These are phyloP conservation scores for Xenosphaeropsis pyriputrescens DNA, from an alignment of 2,329 filamentous ascomycete genomes.

Conservation along the genomic window DNA sequence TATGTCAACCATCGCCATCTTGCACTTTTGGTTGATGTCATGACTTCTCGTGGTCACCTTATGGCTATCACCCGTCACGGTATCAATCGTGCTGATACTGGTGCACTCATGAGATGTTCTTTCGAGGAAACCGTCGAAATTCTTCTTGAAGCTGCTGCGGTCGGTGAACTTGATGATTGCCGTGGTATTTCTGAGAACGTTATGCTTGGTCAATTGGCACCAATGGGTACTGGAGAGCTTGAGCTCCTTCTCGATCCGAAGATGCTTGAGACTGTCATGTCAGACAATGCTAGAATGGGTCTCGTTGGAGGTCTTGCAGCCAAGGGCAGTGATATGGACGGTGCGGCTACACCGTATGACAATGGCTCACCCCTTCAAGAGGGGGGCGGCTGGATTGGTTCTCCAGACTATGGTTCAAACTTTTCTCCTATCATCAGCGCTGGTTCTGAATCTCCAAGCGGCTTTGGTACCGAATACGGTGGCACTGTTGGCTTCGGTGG, in stretches of 20 bases:
- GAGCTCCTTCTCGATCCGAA: slow-evolving; percentile 86
- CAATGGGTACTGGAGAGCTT: slow-evolving; percentile 93
- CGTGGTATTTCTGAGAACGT: slow-evolving; percentile 97
- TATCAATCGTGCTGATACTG: slow-evolving; percentile 96
- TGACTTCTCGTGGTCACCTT: slow-evolving; percentile 88
- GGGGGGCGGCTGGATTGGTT: slow-evolving; percentile 47
- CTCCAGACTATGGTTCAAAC: slow-evolving; percentile 42
- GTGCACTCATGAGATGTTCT: slow-evolving; percentile 96
- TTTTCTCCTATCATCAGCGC: slow-evolving; percentile 68
- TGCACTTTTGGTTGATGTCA: slow-evolving; percentile 88
- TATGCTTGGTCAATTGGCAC: slow-evolving; percentile 93
- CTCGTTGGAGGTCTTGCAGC: slow-evolving; percentile 67
- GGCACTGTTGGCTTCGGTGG: slow-evolving; percentile 28
- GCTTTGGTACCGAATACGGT: slow-evolving; percentile 47
- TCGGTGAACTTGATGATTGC: slow-evolving; percentile 93
- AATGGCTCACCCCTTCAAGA: slow-evolving; percentile 67
- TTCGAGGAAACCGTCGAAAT: slow-evolving; percentile 99
- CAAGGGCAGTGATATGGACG: slow-evolving; percentile 62
- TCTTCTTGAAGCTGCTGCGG: slow-evolving; percentile 84
- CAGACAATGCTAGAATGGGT: slow-evolving; percentile 77
- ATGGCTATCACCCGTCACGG: slow-evolving; percentile 96
- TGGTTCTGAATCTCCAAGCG: slow-evolving; percentile 55
- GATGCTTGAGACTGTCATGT: slow-evolving; percentile 91
- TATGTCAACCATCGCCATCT: slow-evolving; percentile 99
- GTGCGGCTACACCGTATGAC: slow-evolving; percentile 90